Evolutionary conservation across 805 yeast genomes (phyloP), one percentile per base, ranked within the genome.

Genomic region (Groenewaldozyma tartarivorans): DNA sequence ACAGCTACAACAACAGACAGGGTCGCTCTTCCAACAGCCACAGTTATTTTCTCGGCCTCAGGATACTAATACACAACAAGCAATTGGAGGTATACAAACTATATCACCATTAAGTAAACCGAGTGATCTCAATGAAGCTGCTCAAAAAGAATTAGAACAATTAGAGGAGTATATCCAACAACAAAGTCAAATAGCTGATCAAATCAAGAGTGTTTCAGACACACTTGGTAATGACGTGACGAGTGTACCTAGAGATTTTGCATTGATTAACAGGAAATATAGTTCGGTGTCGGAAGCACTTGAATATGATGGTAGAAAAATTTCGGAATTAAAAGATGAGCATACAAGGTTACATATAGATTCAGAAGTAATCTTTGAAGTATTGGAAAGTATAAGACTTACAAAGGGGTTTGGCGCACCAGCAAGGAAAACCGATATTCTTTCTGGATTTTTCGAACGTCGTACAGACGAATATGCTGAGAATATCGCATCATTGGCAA

Each of bases 41-140:
- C 40, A 37, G 18, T 24, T 15, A 20, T 33, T 16, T 34, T 7
- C 29, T 7, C 36, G 20, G n/a, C 15, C 35, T n/a, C 26, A 19
- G 15, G 9, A 18, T 5, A 6, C 7, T 11, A 34, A 19, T 34
- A 9, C 6, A 18, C 9, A 13, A 7, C 15, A 11, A 11, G 18
- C 13, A 13, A 13, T 16, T n/a, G 36, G 26, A 20, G 15, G 15
- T 32, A 17, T 24, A 13, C 36, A 33, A 33, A 27, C 39, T 44
- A 54, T 75, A 42, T 73, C 78, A 2, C 71, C 79, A 1, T 66
- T 75, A 61, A 72, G 80, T 1, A 55, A 81, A 26, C 77, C 75
- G 4, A 69, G 76, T 4, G 81, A 76, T 50, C 67, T 76, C 32
- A 75, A 81, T 1, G 75, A 70, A 17, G 56, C 62, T 11, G 62